Base-by-base conservation (phyloP, 1,139 yeast species). In the Groenewaldozyma auringiensis region DNA sequence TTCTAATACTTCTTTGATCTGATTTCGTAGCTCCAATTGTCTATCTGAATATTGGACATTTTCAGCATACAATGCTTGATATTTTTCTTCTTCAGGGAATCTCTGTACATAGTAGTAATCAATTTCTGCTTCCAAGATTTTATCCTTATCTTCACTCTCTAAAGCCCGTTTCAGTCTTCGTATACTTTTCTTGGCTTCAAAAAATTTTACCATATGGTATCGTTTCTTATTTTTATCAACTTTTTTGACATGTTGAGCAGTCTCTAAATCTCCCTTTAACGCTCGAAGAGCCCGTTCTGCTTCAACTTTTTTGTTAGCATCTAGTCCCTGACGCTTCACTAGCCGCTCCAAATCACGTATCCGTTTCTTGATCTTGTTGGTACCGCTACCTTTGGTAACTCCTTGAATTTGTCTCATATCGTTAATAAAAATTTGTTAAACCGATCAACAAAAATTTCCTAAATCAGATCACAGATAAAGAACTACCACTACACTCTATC, bases 201-300 rank as follows among this genome's bases (percentile, higher is more conserved):
- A 86, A 60, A 94, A 92, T 53, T 94, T 74, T 42, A 92, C 92
- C 94, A 88, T 89, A 60, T 87, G 96, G 63, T 94, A 92, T 65
- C 82, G 85, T 55, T 81, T 76, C n/a, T 87, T 79, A 40, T 75
- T 68, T 47, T 77, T 75, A 55, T 75, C 77, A 4, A 80, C 77
- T 54, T 74, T 74, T 42, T 73, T 69, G 37, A 71, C 70, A 29
- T 65, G 52, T 52, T 76, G 75, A 9, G 79, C 77, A 42, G 73
- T 73, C 46, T 71, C 74, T 44, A 88, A 70, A 60, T 89, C 95
- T 2, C 74, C 68, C 49, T 76, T 73, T 47, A 88, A 68, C 0
- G 94, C 89, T 47, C 78, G 78, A 48, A 92, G 67, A 1, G 94
- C 89, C 66, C 97, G 79, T 64, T 92, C 96, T 55, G 87, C 82